Base-by-base conservation (phyloP, 768 basidiomycete genomes). In the Amanita pallidorosea region DNA sequence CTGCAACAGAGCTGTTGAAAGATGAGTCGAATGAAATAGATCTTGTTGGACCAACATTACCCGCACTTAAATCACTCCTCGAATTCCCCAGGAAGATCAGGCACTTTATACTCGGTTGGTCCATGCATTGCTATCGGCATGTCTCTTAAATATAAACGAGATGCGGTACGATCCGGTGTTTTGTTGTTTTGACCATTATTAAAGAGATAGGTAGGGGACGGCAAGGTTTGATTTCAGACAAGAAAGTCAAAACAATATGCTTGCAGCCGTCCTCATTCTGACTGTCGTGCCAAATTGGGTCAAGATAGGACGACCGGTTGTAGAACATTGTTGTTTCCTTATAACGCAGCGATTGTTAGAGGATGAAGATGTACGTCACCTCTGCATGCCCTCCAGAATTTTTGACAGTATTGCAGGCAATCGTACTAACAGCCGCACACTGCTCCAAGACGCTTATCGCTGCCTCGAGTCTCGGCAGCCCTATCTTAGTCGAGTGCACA, bases 231-330 rank as follows among this genome's bases (percentile, higher is more conserved):
- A 80, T 87, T 8, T 86, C 87, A 2, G 68, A 77, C 2, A 81
- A 83, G 64, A 97, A 97, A 69, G 74, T 88, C 63, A 94, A 91
- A 89, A 82, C 59, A 98, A 96, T 64, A 73, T 97, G 53, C 68
- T 98, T 11, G 88, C 90, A 0, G 73, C 84, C 0, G 92, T 92
- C 1, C 75, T 99, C 4, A 74, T 96, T 45, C 63, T 99, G 38
- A 95, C 94, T 0, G 79, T 84, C 20, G 67, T 92, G 1, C 88
- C 90, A 1, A 55, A 79, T 0, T 71, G 70, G 11, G 72, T 83
- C 15, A 79, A 79, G 62, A 65, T 96, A 29, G 83, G 90, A 42
- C 74, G 77, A 43, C 76, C 80, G 2, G 80, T 85, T 17, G 71
- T 96, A 23, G 94, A 95, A 59, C 88, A 91, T 56, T 76, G 80